phyloP scores from a whole-genome alignment of 768 basidiomycete genomes.

The Tulasnella sp. region DNA sequence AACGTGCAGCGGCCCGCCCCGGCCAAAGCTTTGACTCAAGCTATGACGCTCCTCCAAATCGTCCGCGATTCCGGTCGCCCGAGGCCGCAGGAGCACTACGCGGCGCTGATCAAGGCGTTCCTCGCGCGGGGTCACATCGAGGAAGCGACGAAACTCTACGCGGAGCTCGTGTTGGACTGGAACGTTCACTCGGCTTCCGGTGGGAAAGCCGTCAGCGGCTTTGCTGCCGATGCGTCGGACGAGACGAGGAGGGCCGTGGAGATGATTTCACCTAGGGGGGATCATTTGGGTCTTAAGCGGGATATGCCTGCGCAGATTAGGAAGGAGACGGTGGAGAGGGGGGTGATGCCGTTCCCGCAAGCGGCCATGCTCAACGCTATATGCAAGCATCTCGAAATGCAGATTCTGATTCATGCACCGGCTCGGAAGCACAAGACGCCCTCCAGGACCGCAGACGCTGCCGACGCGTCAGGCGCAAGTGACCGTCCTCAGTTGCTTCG shows the following conservation, averaged over 20 bases:
- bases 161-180: constrained; percentile 2
- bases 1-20: neutral
- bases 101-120: neutral
- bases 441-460: neutral
- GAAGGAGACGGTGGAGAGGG: neutral
- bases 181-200: neutral
- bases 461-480: neutral
- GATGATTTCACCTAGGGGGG: neutral
- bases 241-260: neutral
- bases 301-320: neutral
- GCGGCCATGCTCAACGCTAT: constrained; percentile 6
- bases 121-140: neutral
- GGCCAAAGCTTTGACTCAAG: neutral
- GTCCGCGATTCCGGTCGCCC: neutral
- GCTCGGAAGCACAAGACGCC: neutral
- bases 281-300: neutral
- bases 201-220: neutral
- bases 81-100: neutral
- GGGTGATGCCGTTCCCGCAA: neutral
- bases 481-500: neutral
- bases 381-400: neutral
- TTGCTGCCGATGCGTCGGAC: neutral
- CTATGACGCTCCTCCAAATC: neutral
- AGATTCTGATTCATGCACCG: neutral
- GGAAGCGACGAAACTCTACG: constrained; percentile 6